A percentile compares a stretch with the other conserved stretches of the same genome.
Conservation (phyloP, 1,284 basidiomycete genomes). For the Polyporus tsugae region DNA sequence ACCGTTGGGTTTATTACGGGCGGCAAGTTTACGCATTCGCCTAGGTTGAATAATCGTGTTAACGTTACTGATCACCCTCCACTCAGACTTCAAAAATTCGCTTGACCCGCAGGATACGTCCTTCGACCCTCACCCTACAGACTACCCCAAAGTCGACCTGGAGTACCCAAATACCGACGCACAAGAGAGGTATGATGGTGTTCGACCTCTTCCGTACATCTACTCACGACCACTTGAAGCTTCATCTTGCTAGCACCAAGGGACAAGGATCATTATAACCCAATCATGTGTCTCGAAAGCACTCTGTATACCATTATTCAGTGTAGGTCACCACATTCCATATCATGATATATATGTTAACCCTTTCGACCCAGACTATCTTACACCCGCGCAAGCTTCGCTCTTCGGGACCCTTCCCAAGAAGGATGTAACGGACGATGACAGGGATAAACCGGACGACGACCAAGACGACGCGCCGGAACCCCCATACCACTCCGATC, state of each 20-base stretch:
- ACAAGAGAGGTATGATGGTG: conserved; percentile 59
- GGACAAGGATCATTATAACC: conserved; percentile 83
- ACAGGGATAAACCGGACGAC: conserved; percentile 51
- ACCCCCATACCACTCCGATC: not conserved
- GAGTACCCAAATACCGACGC: conserved; percentile 77
- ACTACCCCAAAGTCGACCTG: conserved; percentile 67
- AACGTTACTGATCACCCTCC: not conserved
- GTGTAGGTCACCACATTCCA: conserved; percentile 50
- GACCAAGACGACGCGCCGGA: conserved; percentile 22
- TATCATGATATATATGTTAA: conserved; percentile 27
- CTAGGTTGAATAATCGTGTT: not conserved
- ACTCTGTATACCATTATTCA: conserved; percentile 73
- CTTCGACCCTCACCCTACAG: conserved; percentile 65
- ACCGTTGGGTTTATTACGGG: too few relatives aligned
- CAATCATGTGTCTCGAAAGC: conserved; percentile 75
- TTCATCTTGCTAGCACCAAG: conserved; percentile 77
- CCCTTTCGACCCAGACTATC: conserved; percentile 56
- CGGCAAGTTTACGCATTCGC: not conserved
- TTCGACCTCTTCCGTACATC: conserved; percentile 11
- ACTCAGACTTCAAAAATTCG: conserved; percentile 70
- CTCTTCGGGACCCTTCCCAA: conserved; percentile 72
- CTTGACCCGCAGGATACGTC: conserved; percentile 62
- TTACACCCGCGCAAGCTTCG: conserved; percentile 67
- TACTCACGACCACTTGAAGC: conserved; percentile 45
- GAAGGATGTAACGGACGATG: conserved; percentile 52